Conservation (phyloP, 805 yeast genomes). For the Myxozyma lipomycoides region DNA sequence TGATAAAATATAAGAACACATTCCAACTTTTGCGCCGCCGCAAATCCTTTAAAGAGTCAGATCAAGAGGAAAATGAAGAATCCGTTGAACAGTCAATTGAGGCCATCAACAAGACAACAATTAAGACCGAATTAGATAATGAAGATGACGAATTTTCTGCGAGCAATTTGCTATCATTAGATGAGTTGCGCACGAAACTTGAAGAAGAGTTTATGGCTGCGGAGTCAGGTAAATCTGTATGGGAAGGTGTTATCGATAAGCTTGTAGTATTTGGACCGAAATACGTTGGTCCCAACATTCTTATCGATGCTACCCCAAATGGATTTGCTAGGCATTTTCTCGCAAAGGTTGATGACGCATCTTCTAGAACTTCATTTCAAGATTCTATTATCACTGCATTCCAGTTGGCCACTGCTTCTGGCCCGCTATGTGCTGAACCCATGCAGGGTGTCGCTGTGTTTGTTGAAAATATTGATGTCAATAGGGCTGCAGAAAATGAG, state of each 20-base stretch:
- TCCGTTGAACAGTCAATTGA: not conserved
- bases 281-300: constrained; percentile 67
- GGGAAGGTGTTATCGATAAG: constrained; percentile 27
- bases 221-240: constrained; percentile 31
- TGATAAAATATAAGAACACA: constrained; percentile 35
- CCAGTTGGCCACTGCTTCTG: constrained; percentile 74
- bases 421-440: constrained; percentile 86
- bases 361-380: constrained; percentile 33
- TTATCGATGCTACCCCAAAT: constrained; percentile 49
- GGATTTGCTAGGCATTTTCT: constrained; percentile 9
- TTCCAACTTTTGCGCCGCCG: constrained; percentile 13
- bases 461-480: constrained; percentile 41
- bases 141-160: constrained; percentile 25
- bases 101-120: not conserved
- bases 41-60: not conserved
- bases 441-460: constrained; percentile 72
- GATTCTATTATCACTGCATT: constrained; percentile 76
- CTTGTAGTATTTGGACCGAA: constrained; percentile 62
- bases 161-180: constrained; percentile 31
- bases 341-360: constrained; percentile 34
- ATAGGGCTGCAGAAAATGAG: constrained; percentile 22
- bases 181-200: constrained; percentile 39
- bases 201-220: constrained; percentile 35
- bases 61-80: constrained; percentile 7
- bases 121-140: not conserved